Conservation (phyloP, 805 yeast genomes). For the Gaillardinia entomophila region DNA sequence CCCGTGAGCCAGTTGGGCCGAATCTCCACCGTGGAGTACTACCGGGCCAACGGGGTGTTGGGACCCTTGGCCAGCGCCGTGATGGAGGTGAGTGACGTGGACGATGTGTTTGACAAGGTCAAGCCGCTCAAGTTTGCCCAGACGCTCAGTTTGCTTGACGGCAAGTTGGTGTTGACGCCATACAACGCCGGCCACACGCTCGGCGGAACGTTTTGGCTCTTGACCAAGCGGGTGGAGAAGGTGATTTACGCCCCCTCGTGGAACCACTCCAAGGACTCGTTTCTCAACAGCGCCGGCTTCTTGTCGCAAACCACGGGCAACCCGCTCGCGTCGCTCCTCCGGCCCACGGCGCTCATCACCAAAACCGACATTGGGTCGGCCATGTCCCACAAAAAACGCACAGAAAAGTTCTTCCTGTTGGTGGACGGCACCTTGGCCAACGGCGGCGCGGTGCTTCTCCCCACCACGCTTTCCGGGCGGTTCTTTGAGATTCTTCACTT, state of each 20-base stretch:
- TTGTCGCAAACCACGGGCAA: conserved; percentile 48
- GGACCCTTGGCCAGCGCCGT: conserved; percentile 62
- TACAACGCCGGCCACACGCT: conserved; percentile 87
- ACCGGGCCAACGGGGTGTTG: conserved; percentile 63
- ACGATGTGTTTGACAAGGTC: conserved; percentile 70
- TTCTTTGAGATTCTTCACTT: conserved; percentile 72
- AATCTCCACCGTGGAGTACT: conserved; percentile 77
- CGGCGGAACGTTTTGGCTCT: conserved; percentile 90
- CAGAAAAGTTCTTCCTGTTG: conserved; percentile 56
- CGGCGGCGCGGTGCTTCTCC: conserved; percentile 79
- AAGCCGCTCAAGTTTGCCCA: conserved; percentile 74
- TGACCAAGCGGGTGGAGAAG: conserved; percentile 69
- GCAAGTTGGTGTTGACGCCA: conserved; percentile 67
- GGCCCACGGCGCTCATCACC: conserved; percentile 83
- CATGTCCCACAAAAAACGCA: conserved; percentile 54
- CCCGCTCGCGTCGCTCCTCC: conserved; percentile 55
- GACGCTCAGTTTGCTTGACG: conserved; percentile 57
- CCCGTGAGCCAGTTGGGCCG: conserved; percentile 87
- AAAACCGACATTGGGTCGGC: conserved; percentile 64
- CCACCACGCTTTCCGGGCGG: conserved; percentile 76
- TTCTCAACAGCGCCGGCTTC: conserved; percentile 66
- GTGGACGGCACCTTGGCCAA: conserved; percentile 61
- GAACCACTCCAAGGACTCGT: conserved; percentile 90
- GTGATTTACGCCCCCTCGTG: conserved; percentile 87
- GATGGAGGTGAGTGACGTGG: conserved; percentile 69